Base-by-base conservation (phyloP, 2,329 filamentous ascomycete species). In the Aspergillus sojae region DNA sequence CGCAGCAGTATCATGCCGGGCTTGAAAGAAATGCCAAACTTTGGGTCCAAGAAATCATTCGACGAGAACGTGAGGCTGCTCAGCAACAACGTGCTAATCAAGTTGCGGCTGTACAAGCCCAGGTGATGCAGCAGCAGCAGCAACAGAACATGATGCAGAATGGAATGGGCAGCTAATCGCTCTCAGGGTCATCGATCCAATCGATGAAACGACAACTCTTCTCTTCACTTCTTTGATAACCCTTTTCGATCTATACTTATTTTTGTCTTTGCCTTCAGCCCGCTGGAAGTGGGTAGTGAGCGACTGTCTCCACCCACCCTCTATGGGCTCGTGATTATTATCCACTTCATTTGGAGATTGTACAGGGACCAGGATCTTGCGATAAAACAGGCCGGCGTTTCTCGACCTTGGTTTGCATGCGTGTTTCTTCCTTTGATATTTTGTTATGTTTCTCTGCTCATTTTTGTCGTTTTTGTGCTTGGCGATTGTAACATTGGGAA, bases 91-190 rank as follows among this genome's bases (percentile, higher is more conserved):
- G 74, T 41, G 71, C 74, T 34, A 68, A 67, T 2, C 75, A 77
- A 34, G 69, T 67, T 57, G 71, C 72, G 36, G 72, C 72, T 19
- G 72, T 76, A 61, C 76, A 77, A 56, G 74, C 74, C 23, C 76
- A 74, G 56, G 70, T 68, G 43, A 65, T 74, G 58, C 74, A 79
- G 57, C 77, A 79, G 57, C 77, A 78, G 26, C 76, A 78, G 62
- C 75, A 78, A 32, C 76, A 78, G 63, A 78, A 77, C 52, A 79
- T 79, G 75, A 79, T 80, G 78, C 75, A 78, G 43, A 78, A 77
- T 62, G 76, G 74, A 30, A 76, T 77, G 72, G 76, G 75, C 5
- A 78, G 75, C 59, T 77, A 68, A 70, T 48, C 43, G 34, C 28
- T 45, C 12, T 45, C n/a, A n/a, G n/a, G n/a, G 52, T 23, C 32